Conservation (phyloP, 2,329 filamentous ascomycete species). For the Claviceps maximensis region DNA sequence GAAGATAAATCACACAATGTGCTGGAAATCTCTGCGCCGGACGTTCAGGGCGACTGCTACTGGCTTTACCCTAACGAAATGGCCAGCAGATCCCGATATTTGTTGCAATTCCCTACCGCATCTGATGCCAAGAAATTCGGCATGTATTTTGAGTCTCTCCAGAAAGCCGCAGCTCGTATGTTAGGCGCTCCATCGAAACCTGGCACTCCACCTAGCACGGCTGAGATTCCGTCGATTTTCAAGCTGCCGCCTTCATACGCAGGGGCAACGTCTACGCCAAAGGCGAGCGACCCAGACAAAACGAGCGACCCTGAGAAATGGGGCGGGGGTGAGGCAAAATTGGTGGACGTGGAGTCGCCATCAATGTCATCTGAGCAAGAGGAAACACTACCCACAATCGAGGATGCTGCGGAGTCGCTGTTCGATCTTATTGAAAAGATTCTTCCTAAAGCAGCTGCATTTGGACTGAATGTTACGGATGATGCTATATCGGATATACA, state of each 20-base stretch:
- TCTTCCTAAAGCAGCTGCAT: slow-evolving; percentile 7
- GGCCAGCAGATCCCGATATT: slow-evolving; percentile 2
- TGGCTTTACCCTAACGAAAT: slow-evolving; percentile 4
- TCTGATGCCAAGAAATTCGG: slow-evolving; percentile 9
- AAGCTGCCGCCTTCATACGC: background rate
- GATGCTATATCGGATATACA: slow-evolving; percentile 12
- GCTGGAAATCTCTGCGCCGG: slow-evolving; percentile 10
- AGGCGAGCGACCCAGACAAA: background rate
- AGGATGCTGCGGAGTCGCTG: slow-evolving; percentile 10
- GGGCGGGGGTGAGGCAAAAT: background rate
- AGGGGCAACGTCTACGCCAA: background rate
- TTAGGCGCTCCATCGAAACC: background rate
- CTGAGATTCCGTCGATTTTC: background rate
- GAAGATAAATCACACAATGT: slow-evolving; percentile 9
- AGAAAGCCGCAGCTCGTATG: slow-evolving; percentile 3
- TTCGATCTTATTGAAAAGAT: slow-evolving; percentile 7
- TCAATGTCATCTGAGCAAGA: background rate
- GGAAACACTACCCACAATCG: slow-evolving; percentile 1
- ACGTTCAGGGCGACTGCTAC: slow-evolving; percentile 13
- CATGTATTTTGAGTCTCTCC: slow-evolving; percentile 7
- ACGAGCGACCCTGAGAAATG: background rate
- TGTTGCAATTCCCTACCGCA: slow-evolving; percentile 10
- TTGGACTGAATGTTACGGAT: slow-evolving; percentile 4
- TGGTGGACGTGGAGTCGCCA: slow-evolving; percentile 4
- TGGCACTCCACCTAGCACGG: background rate